phyloP scores from a whole-genome alignment of 108 stramenopile genomes.

The Conticribra weissflogii region DNA sequence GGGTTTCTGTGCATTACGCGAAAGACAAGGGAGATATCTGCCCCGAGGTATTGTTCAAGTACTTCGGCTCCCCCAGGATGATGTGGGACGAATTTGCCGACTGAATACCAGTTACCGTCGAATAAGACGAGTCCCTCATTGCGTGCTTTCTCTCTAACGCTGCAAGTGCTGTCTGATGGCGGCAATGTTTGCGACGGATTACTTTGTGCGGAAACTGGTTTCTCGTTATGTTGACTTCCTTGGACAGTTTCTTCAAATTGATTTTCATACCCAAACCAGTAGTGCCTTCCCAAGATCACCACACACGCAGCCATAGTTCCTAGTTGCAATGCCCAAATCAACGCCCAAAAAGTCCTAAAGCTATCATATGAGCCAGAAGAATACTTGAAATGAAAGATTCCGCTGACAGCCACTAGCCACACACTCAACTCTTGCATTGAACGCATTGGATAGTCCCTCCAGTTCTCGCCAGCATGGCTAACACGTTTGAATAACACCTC shows the following conservation, averaged over 20 bases:
- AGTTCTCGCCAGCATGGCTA: conserved; percentile 8
- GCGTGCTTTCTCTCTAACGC: conserved; percentile 23
- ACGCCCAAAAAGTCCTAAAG: conserved; percentile 4
- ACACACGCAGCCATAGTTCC: conserved; percentile 6
- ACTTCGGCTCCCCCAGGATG: conserved; percentile 31
- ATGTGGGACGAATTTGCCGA: conserved; percentile 30
- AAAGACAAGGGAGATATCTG: conserved; percentile 25
- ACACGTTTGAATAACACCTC: conserved; percentile 10
- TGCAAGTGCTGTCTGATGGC: neutral
- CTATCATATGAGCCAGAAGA: conserved; percentile 1
- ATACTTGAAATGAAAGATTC: conserved; percentile 3
- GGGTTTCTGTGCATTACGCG: conserved; percentile 34
- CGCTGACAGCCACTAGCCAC: conserved; percentile 16
- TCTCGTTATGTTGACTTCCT: neutral
- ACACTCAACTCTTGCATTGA: conserved; percentile 3
- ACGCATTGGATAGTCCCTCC: conserved; percentile 1
- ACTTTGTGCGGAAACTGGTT: neutral
- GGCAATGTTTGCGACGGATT: neutral
- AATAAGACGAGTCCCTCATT: conserved; percentile 21
- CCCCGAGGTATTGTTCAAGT: conserved; percentile 25
- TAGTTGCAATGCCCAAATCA: conserved; percentile 16
- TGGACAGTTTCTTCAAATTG: conserved; percentile 1
- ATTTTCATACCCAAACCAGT: neutral
- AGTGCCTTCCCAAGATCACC: conserved; percentile 5
- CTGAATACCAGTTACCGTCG: conserved; percentile 29